Conservation (phyloP, 2,329 filamentous ascomycete genomes). For the Xylaria sp. region DNA sequence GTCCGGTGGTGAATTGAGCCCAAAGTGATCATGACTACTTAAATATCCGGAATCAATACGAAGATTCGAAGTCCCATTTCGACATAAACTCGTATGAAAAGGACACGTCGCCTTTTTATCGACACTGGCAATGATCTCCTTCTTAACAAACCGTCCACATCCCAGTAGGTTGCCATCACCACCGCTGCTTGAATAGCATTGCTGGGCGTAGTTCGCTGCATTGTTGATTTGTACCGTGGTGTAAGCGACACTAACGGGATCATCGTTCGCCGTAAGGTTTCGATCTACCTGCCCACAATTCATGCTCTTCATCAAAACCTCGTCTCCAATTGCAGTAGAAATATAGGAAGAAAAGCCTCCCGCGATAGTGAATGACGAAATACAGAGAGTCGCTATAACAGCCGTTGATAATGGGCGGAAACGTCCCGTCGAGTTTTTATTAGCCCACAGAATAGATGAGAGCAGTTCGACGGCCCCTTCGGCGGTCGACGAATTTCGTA, state of each 20-base stretch:
- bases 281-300: conserved; percentile 1
- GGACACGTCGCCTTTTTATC: conserved; percentile 28
- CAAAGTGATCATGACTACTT: conserved; percentile 21
- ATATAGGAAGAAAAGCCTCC: conserved; percentile 30
- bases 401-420: conserved; percentile 9
- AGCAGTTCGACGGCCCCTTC: conserved; percentile 15
- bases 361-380: conserved; percentile 16
- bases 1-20: conserved; percentile 21
- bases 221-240: neutral
- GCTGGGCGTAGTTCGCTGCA: conserved; percentile 32
- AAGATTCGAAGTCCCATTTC: conserved; percentile 9
- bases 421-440: neutral
- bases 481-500: conserved; percentile 21
- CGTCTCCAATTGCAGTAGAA: conserved; percentile 13
- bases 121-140: neutral
- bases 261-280: neutral
- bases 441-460: neutral
- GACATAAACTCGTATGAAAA: conserved; percentile 24
- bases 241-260: neutral
- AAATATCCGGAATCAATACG: conserved; percentile 25
- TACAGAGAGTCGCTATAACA: neutral
- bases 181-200: conserved; percentile 22
- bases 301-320: conserved; percentile 21
- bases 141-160: conserved; percentile 1
- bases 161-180: neutral